These are phyloP conservation scores for Sarocladium brachiariae DNA, from an alignment of 2,329 filamentous ascomycete species.

Conservation along the genomic window DNA sequence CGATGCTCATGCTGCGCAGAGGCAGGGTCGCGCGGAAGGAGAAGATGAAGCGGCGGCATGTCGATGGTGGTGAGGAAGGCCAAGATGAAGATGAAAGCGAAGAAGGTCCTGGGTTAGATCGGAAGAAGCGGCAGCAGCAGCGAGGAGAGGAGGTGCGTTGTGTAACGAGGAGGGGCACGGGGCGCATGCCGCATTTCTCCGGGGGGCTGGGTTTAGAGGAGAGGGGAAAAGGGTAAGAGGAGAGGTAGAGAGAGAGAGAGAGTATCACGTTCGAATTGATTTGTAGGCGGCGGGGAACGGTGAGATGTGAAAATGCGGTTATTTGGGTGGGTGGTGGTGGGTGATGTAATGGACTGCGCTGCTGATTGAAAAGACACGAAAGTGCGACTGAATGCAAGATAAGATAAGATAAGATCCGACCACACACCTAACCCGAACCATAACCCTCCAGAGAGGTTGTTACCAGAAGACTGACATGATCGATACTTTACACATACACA, in stretches of 20 bases:
- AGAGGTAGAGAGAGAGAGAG: neutral
- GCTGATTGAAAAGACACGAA: no score
- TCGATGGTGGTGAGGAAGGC: neutral
- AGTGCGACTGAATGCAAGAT: neutral
- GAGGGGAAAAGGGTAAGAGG: slow-evolving; percentile 4
- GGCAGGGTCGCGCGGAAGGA: slow-evolving; percentile 21
- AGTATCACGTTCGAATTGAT: no score
- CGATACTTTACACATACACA: neutral
- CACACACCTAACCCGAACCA: no score
- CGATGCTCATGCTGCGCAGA: neutral
- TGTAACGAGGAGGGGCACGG: slow-evolving; percentile 18
- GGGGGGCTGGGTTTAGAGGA: neutral
- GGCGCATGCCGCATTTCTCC: slow-evolving; percentile 56
- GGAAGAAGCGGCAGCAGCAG: slow-evolving; percentile 13
- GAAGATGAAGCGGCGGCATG: no score
- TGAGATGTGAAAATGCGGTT: neutral
- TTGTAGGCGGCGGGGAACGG: slow-evolving; percentile 3
- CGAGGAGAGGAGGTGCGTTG: slow-evolving; percentile 10
- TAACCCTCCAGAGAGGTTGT: no score
- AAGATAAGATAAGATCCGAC: neutral
- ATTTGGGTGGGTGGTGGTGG: slow-evolving; percentile 8
- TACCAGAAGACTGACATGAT: no score
- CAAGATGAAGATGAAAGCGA: slow-evolving; percentile 16
- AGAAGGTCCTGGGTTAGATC: slow-evolving; percentile 20
- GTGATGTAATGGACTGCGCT: slow-evolving; percentile 22